Evolutionary conservation across 441 rosid species (phyloP), one percentile per base, ranked within the genome.

Genomic region (Breynia disticha): DNA sequence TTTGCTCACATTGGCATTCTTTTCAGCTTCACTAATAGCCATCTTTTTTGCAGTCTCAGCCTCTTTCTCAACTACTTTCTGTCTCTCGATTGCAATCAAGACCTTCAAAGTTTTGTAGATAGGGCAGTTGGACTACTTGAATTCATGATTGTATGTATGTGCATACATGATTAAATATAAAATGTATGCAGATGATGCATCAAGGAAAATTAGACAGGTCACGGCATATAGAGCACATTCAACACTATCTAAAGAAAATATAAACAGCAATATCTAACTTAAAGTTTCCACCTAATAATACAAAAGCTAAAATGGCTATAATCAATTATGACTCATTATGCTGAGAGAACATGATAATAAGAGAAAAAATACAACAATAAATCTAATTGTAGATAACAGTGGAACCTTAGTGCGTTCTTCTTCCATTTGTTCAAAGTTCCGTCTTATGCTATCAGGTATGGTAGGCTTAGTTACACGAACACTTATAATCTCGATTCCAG

Each of bases 391-490:
- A 7, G 32, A 24, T 24, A n/a, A 24, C 32, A 24, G 7, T 7
- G 7, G 50, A 71, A 90, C 94, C 95, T 87, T 90, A 4, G 95
- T 84, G 53, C 95, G 86, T 64, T 90, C 95, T 62, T 83, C 97
- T 73, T 90, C 97, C 95, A 90, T 86, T 57, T 82, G 95, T 67
- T 84, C 87, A 70, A 84, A 90, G 69, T 90, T 86, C 18, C 86
- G 67, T 60, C 79, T 82, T 16, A 90, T 84, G 65, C 82, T 84
- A 5, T 77, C 78, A 37, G 95, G 97, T 53, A 90, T 86, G 11
- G 70, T 65, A 3, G 97, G 95, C 71, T 90, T 90, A 11, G 94
- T 86, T 50, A 90, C 94, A 64, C 95, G 87, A 42, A 90, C 97
- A 28, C 91, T 84, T 65, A 90, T 54, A 52, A 90, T 87, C 63